Evolutionary conservation across 1,284 basidiomycete species (phyloP), one percentile per base, ranked within the genome.

Genomic region (Boletellus dicymbophilus): DNA sequence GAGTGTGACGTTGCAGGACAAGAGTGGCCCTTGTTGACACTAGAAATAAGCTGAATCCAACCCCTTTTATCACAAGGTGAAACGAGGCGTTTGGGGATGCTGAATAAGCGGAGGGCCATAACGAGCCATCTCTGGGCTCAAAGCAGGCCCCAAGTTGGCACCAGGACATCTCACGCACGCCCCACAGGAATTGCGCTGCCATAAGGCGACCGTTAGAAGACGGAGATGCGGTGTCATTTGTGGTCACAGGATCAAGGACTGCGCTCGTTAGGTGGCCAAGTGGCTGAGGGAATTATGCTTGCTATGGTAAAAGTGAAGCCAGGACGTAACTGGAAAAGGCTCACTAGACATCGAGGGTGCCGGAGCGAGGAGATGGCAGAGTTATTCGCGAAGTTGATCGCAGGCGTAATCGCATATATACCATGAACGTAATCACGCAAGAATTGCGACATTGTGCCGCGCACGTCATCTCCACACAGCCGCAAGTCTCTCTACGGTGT

Each of bases 41-140:
- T 44, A 26, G 27, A 13, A 16, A 31, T 12, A 4, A 3, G 7
- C 13, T 21, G 25, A 9, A 18, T 11, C 3, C 21, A n/a, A 15
- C n/a, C 41, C 50, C 37, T 21, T 58, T 60, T 61, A 58, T 62
- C 26, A n/a, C n/a, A n/a, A n/a, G n/a, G n/a, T n/a, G 13, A 31
- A 7, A 30, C 16, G 16, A 16, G 31, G 9, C 31, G 16, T 27
- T 12, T 33, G 31, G 16, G 31, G 22, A 10, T 25, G 60, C 62
- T 61, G 61, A 61, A 52, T 64, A 61, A 66, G 63, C 60, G 33
- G 25, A 20, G 36, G 40, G 41, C 46, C 28, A 36, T 33, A 44
- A 36, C 18, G 27, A 25, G 26, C 25, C 3, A 10, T 21, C 31
- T 33, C 31, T 33, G 13, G 27, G 4, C 15, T n/a, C 18, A 27